Base-by-base conservation (phyloP, 176 grass and related monocot species). In the Ensete ventricosum region DNA sequence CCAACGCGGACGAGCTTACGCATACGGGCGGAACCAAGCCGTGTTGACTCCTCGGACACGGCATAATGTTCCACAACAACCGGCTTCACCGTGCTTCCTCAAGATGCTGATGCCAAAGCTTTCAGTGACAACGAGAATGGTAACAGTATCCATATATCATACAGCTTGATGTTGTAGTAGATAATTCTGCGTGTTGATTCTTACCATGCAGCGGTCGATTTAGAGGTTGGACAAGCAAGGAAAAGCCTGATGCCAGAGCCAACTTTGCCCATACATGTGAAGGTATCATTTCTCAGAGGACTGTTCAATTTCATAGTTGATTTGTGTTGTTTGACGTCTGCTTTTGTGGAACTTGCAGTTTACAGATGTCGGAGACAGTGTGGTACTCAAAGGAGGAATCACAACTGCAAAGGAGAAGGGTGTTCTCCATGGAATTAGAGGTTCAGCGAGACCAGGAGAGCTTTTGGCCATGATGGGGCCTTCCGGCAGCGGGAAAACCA, bases 401-500 rank as follows among this genome's bases (percentile, higher is more conserved):
- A 80, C 85, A 24, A 83, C 13, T 49, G 80, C 70, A 11, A 83
- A 49, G 1, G 24, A 73, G 75, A 82, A 82, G 76, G 85, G 89
- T 79, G 91, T 98, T 19, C 75, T 98, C 9, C 71, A 66, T 29
- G 90, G 90, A 71, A 93, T 98, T 76, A 93, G 90, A 9, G 95
- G 95, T 52, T 91, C 77, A 73, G 90, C 82, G 49, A 62, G 84
- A 50, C 90, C 90, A 59, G 95, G 95, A 67, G 95, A 91, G 77
- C 82, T 98, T 25, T 80, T 98, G 26, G 95, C 95, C 75, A 69
- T 98, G 26, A 98, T 98, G 90, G 95, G 95, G 16, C 95, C 90
- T 10, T 98, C 95, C 23, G 95, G 95, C 34, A 85, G 95, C 82
- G 95, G 95, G 50, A 98, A 98, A 69, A 98, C 95, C 24, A 91